A percentile compares a stretch with the other conserved stretches of the same genome.
Evolutionary conservation across 2,329 filamentous ascomycete species (phyloP).

Genomic region (Fusarium poae): DNA sequence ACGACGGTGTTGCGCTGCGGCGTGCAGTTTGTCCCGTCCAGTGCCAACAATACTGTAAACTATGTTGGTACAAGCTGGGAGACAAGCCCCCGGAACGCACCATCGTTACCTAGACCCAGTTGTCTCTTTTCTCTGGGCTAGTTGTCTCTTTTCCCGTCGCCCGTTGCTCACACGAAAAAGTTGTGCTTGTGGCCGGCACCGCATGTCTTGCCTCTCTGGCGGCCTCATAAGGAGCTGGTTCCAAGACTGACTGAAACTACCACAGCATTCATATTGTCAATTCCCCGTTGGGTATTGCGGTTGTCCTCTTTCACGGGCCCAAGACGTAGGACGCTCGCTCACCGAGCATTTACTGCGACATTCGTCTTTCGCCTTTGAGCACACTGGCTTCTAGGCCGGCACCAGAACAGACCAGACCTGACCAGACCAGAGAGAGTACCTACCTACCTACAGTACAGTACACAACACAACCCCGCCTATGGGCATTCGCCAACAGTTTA

Average conservation of each 20-base stretch:
- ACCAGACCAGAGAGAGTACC: conserved; percentile 4
- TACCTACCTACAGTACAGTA: conserved; percentile 16
- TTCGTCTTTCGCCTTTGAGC: conserved; percentile 29
- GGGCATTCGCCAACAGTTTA: conserved; percentile 38
- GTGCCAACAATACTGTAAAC: conserved; percentile 44
- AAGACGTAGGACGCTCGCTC: conserved; percentile 38
- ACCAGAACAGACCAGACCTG: conserved; percentile 1
- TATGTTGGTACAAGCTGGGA: conserved; percentile 45
- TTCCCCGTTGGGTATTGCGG: conserved; percentile 33
- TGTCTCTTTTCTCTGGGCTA: conserved; percentile 49
- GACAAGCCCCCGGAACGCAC: conserved; percentile 34
- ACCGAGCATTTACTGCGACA: conserved; percentile 29
- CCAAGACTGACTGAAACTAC: conserved; percentile 40
- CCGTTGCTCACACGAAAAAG: conserved; percentile 40
- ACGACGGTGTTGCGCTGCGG: conserved; percentile 6
- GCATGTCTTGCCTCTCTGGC: conserved; percentile 49
- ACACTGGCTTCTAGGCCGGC: conserved; percentile 32
- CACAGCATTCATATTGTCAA: conserved; percentile 39
- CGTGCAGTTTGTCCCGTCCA: conserved; percentile 19
- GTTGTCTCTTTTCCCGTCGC: conserved; percentile 48
- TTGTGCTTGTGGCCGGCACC: conserved; percentile 45
- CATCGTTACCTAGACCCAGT: conserved; percentile 44
- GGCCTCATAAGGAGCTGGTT: conserved; percentile 50
- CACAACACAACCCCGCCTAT: conserved; percentile 35
- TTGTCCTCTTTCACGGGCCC: conserved; percentile 29